Conservation (phyloP, 306 rosid genomes). For the Hylodesmum podocarpum region DNA sequence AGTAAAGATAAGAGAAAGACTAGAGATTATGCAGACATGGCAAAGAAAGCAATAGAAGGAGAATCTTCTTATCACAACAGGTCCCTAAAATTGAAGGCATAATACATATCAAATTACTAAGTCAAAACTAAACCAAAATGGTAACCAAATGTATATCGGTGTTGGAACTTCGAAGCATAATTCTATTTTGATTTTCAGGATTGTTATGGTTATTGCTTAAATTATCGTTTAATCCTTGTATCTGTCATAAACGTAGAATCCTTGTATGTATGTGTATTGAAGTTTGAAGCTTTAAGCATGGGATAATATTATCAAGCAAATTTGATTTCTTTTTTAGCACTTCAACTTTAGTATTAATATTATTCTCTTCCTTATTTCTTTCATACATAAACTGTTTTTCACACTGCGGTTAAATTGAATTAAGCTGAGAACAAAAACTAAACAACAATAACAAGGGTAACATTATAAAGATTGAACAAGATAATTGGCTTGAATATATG, state of each 20-base stretch:
- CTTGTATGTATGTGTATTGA: constrained; percentile 42
- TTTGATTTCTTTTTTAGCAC: no score
- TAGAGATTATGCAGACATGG: constrained; percentile 25
- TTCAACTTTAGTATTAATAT: no score
- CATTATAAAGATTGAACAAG: not conserved
- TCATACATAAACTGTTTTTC: no score
- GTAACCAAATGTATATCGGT: not conserved
- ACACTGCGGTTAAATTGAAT: no score
- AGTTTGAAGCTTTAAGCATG: not conserved
- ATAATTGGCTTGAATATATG: not conserved
- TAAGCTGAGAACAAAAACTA: not conserved
- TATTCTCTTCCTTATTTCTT: no score
- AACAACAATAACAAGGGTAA: not conserved
- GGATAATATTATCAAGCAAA: not conserved
- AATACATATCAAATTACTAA: not conserved
- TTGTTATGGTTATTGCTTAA: not conserved
- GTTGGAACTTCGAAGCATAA: not conserved
- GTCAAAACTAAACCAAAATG: not conserved
- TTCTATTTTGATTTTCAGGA: not conserved
- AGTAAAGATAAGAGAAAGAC: constrained; percentile 38
- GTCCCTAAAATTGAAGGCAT: constrained; percentile 37
- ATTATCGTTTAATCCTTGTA: not conserved
- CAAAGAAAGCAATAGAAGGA: constrained; percentile 44
- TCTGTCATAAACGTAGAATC: not conserved
- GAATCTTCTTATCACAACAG: constrained; percentile 47